Evolutionary conservation across 1,284 basidiomycete species (phyloP), one percentile per base, ranked within the genome.

Genomic region (Irpex rosettiformis): DNA sequence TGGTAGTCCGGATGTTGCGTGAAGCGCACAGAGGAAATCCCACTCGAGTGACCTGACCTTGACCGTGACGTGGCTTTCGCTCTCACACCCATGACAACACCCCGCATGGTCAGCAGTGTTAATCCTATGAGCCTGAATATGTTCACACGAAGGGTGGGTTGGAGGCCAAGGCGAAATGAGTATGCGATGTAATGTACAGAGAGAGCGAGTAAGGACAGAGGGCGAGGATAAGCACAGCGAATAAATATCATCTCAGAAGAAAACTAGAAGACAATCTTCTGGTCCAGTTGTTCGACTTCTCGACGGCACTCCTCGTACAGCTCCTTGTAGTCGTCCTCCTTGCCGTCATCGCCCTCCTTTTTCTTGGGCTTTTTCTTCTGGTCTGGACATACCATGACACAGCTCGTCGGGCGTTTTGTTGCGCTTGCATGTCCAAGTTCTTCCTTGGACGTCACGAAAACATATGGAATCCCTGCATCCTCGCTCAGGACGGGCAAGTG

Each of bases 331-430:
- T 95, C 93, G 54, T 88, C 88, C 55, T 90, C 86, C 71, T 85
- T 85, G 57, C 85, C 85, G 54, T 81, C 81, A 61, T 76, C 87
- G 21, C 76, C 85, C 59, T 83, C 86, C 70, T 86, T 88, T 67
- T 76, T 77, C 72, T 85, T 90, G 56, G 73, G 70, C 63, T 86
- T 89, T 67, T 84, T 84, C 71, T 93, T 93, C 67, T 86, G 79
- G 68, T 86, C 79, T 0, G 89, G 91, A 73, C 87, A 92, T 59
- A 99, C 83, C 87, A 99, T 94, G 11, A 99, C 95, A 74, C 95
- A 98, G 67, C 93, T 96, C 49, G 97, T 99, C 43, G 97, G 96
- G 67, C 97, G 87, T 78, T 99, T 99, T 53, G 97, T 99, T 55
- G 93, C 91, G 69, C 94, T 95, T 13, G 96, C 94, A 64, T 91